phyloP scores from a whole-genome alignment of 2,329 filamentous ascomycete species.

The Harringtonia lauricola region DNA sequence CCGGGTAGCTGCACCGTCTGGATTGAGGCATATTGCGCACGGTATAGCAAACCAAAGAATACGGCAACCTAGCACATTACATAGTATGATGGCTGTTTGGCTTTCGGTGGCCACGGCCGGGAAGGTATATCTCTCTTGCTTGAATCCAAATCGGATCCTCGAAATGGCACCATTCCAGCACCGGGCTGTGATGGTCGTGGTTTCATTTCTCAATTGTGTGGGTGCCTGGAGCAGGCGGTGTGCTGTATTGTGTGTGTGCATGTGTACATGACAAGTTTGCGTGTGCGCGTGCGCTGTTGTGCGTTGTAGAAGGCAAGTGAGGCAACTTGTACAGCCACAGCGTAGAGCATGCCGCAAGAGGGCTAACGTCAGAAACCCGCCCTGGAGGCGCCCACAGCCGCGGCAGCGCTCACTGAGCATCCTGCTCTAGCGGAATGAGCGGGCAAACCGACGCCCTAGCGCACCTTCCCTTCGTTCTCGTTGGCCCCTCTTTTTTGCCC shows the following conservation, averaged over 20 bases:
- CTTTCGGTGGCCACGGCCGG: not conserved
- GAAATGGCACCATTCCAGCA: constrained; percentile 3
- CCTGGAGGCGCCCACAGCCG: too few relatives aligned
- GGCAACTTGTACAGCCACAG: too few relatives aligned
- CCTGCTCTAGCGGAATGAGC: too few relatives aligned
- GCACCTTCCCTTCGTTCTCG: too few relatives aligned
- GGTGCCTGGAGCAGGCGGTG: not conserved
- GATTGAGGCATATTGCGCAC: not conserved
- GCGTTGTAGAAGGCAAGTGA: not conserved
- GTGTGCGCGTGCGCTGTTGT: not conserved
- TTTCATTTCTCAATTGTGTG: constrained; percentile 3
- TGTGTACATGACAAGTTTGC: not conserved
- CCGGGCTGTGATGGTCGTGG: constrained; percentile 1
- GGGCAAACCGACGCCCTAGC: too few relatives aligned
- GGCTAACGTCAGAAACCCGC: too few relatives aligned
- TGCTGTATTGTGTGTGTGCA: too few relatives aligned
- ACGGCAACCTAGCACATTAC: not conserved
- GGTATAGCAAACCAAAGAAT: not conserved
- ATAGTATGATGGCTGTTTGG: not conserved
- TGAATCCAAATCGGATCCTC: not conserved
- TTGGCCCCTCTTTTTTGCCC: not conserved
- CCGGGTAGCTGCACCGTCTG: constrained; percentile 2
- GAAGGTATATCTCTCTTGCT: not conserved
- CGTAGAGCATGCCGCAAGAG: too few relatives aligned
- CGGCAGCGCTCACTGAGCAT: too few relatives aligned